Evolutionary conservation across 306 rosid genomes (phyloP).

Genomic region (Rosa lucieae): DNA sequence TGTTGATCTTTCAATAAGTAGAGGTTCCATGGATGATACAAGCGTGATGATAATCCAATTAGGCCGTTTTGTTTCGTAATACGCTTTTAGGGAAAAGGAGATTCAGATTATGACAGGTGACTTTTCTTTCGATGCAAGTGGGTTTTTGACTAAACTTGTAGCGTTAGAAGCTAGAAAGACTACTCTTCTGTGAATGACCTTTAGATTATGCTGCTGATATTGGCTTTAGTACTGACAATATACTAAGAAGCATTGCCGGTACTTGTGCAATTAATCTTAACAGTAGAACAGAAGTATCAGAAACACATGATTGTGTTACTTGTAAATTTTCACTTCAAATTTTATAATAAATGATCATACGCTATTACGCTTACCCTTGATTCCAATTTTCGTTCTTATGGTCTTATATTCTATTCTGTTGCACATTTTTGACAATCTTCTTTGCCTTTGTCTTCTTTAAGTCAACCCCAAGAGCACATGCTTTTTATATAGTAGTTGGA

Average conservation of each 20-base stretch:
- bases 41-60: conserved; percentile 49
- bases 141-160: conserved; percentile 28
- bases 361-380: not conserved
- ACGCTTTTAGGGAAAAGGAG: not conserved
- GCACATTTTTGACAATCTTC: not conserved
- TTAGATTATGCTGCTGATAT: not conserved
- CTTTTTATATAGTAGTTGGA: conserved; percentile 9
- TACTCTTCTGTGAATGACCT: conserved; percentile 7
- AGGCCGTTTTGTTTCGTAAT: conserved; percentile 23
- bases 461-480: conserved; percentile 26
- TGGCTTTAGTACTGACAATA: not conserved
- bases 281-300: conserved; percentile 3
- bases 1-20: conserved; percentile 31
- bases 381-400: not conserved
- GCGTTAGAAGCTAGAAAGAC: conserved; percentile 20
- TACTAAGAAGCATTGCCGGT: not conserved
- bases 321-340: not conserved
- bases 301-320: not conserved
- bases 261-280: not conserved
- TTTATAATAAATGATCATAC: not conserved
- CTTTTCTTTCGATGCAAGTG: conserved; percentile 22
- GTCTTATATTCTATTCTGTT: not conserved
- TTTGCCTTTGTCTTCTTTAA: conserved; percentile 13
- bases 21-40: conserved; percentile 53
- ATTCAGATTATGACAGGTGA: conserved; percentile 11